These are phyloP conservation scores for Coniochaeta sp. DNA, from an alignment of 2,329 filamentous ascomycete genomes.

Conservation along the genomic window DNA sequence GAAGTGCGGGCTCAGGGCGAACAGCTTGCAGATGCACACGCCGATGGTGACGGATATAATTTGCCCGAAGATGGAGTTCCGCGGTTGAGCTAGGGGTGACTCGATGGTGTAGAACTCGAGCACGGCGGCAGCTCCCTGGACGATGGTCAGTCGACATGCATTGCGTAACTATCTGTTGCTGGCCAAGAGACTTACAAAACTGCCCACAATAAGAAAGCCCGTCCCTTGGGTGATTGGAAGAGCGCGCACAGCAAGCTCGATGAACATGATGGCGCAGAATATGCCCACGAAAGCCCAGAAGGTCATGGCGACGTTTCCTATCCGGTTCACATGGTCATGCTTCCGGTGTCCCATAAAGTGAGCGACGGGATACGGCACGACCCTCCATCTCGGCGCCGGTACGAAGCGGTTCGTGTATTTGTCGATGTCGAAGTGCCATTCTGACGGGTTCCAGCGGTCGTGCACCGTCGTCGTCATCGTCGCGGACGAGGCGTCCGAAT, in stretches of 20 bases:
- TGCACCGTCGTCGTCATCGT: conserved; percentile 1
- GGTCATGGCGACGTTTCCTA: conserved; percentile 53
- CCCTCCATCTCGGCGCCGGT: conserved; percentile 56
- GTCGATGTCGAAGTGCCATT: conserved; percentile 68
- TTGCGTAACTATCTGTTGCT: background rate
- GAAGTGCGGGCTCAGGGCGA: conserved; percentile 40
- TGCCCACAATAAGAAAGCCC: conserved; percentile 57
- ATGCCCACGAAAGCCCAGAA: conserved; percentile 60
- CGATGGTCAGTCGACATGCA: background rate
- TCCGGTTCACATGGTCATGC: conserved; percentile 18
- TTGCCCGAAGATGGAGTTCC: conserved; percentile 63
- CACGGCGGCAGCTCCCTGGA: conserved; percentile 66
- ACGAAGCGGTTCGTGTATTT: conserved; percentile 64
- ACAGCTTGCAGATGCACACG: conserved; percentile 57
- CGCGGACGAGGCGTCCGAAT: background rate
- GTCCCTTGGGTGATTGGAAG: conserved; percentile 46
- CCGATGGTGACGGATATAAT: conserved; percentile 54
- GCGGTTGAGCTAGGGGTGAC: conserved; percentile 66
- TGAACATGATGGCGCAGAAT: conserved; percentile 52
- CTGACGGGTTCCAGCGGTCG: background rate
- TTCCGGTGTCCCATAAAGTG: conserved; percentile 61
- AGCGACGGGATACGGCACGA: conserved; percentile 58
- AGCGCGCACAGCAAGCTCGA: conserved; percentile 48
- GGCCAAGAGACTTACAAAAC: conserved; percentile 49
- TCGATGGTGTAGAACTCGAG: conserved; percentile 67